phyloP scores from a whole-genome alignment of 305 asterid genomes.

The Fraxinus floribunda region DNA sequence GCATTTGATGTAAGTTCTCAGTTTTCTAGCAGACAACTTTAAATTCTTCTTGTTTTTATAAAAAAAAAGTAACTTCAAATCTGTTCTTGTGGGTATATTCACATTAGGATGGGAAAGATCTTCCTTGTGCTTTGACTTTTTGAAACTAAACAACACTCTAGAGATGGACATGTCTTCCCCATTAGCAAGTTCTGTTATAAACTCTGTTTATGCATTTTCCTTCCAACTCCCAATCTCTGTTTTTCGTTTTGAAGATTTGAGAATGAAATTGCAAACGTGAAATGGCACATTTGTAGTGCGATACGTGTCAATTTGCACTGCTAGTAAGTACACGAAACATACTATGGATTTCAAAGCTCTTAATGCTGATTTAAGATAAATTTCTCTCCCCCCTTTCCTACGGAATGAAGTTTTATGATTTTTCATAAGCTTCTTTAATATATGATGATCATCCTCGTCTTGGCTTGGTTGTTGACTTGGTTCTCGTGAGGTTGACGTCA shows the following conservation, averaged over 20 bases:
- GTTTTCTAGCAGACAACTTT: background rate
- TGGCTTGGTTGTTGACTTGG: background rate
- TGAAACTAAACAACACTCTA: background rate
- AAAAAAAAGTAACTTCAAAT: background rate
- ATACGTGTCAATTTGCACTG: background rate
- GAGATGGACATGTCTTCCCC: background rate
- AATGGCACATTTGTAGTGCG: background rate
- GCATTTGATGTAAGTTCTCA: slow-evolving; percentile 68
- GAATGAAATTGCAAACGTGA: background rate
- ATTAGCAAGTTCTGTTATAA: background rate
- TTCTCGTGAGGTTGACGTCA: background rate
- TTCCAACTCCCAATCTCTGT: background rate
- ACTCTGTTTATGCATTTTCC: background rate
- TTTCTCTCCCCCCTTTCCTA: background rate
- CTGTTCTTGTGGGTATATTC: background rate
- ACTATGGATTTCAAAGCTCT: background rate
- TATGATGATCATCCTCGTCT: background rate
- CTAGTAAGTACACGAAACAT: background rate
- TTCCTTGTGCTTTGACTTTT: background rate
- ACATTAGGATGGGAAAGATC: background rate
- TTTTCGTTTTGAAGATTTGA: background rate
- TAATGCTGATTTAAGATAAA: background rate
- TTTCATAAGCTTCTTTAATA: background rate
- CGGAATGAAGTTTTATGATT: background rate
- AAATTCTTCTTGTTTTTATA: background rate